phyloP scores from a whole-genome alignment of 257 asterid genomes.

The Solanum acaule region DNA sequence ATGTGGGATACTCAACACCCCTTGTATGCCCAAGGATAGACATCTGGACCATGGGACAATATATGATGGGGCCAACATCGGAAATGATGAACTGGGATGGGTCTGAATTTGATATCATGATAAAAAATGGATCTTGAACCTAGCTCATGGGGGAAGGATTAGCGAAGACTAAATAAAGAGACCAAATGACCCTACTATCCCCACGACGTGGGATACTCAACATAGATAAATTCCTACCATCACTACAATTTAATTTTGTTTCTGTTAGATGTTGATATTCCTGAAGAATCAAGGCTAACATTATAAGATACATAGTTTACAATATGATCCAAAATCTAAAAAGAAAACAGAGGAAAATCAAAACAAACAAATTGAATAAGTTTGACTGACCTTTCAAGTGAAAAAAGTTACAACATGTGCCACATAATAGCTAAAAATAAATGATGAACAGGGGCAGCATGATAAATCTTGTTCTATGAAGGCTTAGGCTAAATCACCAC shows the following conservation, averaged over 20 bases:
- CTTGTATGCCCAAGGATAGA: background rate
- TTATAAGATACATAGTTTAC: background rate
- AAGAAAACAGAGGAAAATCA: background rate
- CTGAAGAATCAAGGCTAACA: background rate
- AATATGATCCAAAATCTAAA: background rate
- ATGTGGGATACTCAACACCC: background rate
- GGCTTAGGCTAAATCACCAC: slow-evolving; percentile 17
- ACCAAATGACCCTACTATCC: background rate
- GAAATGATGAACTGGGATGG: background rate
- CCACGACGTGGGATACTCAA: background rate
- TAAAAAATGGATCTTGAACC: background rate
- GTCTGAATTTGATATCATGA: background rate
- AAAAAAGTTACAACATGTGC: background rate
- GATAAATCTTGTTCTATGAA: background rate
- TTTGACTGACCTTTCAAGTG: background rate
- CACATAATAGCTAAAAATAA: background rate
- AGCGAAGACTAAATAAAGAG: background rate
- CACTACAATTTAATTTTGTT: background rate
- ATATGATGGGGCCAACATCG: background rate
- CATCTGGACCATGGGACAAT: background rate
- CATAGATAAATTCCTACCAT: background rate
- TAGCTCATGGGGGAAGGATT: too few species aligned
- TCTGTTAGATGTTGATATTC: background rate
- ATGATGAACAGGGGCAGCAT: background rate
- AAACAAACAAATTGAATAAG: background rate